Base-by-base conservation (phyloP, 192 early-diverging fungal species). In the Blastocladiella britannica region DNA sequence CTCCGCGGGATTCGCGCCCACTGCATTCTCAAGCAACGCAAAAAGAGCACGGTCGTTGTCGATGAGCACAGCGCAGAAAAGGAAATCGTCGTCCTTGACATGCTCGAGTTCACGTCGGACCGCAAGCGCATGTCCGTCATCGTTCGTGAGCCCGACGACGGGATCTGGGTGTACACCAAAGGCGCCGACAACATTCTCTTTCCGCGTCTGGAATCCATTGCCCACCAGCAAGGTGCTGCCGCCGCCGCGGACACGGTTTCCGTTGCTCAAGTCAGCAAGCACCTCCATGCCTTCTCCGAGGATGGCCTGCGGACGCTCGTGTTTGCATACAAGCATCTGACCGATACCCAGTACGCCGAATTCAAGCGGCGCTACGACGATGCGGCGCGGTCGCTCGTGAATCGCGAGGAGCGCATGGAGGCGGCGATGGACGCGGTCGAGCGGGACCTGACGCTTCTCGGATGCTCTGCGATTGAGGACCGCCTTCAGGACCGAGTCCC, bases 81-180 rank as follows among this genome's bases (percentile, higher is more conserved):
- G 52, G 58, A 58, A 20, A 80, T 73, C 53, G 70, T 74, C 47
- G 68, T 89, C 22, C 58, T 86, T 5, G 83, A 76, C 25, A 90
- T 93, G 65, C 83, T 87, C 54, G 80, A 90, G 0, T 96, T 96
- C 63, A 87, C 93, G 65, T 84, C 85, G 63, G 92, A 95, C 57
- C 81, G 92, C 52, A 97, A 97, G 69, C 76, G 91, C 27, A 96
- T 96, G 92, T 87, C 83, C 69, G 81, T 85, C 9, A 70, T 91
- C 28, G 71, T 84, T 55, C 70, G 78, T n/a, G 73, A 77, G 55
- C 76, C 83, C 4, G 77, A 82, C 59, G 83, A 80, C 9, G 72
- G 72, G 24, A 88, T 91, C 54, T 74, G 78, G 9, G 64, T 94
- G 52, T 80, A 85, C 65, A 84, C 82, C 67, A 92, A 94, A 73